A percentile compares a stretch with the other conserved stretches of the same genome.
These are phyloP conservation scores for Blepharisma japonicum DNA, from an alignment of 73 alveolate species.

Conservation along the genomic window DNA sequence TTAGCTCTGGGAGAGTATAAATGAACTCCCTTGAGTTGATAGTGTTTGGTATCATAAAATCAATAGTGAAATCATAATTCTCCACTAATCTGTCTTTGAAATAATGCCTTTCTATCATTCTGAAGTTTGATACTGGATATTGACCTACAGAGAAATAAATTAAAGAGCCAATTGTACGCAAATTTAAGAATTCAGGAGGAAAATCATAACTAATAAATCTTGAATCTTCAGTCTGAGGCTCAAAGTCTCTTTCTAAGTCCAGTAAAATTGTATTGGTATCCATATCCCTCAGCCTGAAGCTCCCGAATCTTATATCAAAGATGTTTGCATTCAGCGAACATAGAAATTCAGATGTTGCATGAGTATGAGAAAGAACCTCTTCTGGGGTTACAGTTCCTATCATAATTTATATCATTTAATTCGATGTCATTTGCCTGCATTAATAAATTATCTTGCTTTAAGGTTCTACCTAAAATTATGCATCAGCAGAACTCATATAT, in stretches of 20 bases:
- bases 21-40: slow-evolving; percentile 84
- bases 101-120: slow-evolving; percentile 80
- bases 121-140: slow-evolving; percentile 73
- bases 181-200: slow-evolving; percentile 80
- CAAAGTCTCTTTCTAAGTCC: slow-evolving; percentile 59
- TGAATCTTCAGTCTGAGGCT: slow-evolving; percentile 36
- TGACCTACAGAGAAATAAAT: slow-evolving; percentile 70
- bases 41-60: slow-evolving; percentile 85
- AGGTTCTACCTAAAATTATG: too few species aligned
- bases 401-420: too few species aligned
- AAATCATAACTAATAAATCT: slow-evolving; percentile 77
- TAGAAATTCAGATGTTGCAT: slow-evolving; percentile 40
- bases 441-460: too few species aligned
- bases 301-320: slow-evolving; percentile 56
- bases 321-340: slow-evolving; percentile 64
- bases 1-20: slow-evolving; percentile 74
- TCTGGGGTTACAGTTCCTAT: slow-evolving; percentile 18
- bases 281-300: slow-evolving; percentile 65
- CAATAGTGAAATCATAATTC: slow-evolving; percentile 78
- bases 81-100: slow-evolving; percentile 66
- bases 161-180: slow-evolving; percentile 69
- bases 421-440: too few species aligned
- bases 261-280: slow-evolving; percentile 59
- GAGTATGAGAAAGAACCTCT: neutral
- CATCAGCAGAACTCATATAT: too few species aligned